phyloP scores from a whole-genome alignment of 495 filamentous ascomycete genomes.

The Amniculicola lignicola region DNA sequence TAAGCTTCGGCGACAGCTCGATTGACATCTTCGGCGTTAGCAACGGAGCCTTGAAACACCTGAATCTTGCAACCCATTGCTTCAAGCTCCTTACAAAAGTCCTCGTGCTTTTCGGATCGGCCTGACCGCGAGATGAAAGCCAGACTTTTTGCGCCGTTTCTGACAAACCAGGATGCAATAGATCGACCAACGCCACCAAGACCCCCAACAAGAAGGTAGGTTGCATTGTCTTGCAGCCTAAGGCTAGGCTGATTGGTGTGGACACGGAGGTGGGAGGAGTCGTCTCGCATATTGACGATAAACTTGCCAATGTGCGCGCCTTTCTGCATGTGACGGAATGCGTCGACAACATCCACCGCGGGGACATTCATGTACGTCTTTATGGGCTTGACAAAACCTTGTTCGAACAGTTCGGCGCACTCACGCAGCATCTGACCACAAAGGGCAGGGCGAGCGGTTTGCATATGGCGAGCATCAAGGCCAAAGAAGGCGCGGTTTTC shows the following conservation, averaged over 20 bases:
- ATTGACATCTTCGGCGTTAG: neutral
- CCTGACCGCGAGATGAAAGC: neutral
- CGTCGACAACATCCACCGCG: no score
- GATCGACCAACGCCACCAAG: constrained; percentile 2
- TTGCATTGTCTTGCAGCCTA: neutral
- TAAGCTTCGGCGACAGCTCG: neutral
- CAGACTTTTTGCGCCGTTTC: neutral
- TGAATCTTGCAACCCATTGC: neutral
- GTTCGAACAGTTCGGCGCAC: constrained; percentile 38
- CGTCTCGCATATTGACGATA: constrained; percentile 35
- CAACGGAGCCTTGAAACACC: neutral
- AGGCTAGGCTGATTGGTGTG: no score
- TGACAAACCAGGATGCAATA: neutral
- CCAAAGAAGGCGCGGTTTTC: constrained; percentile 32
- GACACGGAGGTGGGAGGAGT: no score
- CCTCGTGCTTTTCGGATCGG: no score
- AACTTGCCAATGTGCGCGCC: constrained; percentile 50
- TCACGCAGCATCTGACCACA: neutral
- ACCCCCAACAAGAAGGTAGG: constrained; percentile 1
- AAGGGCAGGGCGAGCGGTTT: neutral
- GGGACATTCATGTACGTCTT: no score
- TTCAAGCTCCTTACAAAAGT: neutral
- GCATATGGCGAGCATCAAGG: constrained; percentile 28
- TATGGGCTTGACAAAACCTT: neutral
- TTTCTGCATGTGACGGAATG: constrained; percentile 37